Conservation (phyloP, 2,329 filamentous ascomycete genomes). For the Fusarium armeniacum region DNA sequence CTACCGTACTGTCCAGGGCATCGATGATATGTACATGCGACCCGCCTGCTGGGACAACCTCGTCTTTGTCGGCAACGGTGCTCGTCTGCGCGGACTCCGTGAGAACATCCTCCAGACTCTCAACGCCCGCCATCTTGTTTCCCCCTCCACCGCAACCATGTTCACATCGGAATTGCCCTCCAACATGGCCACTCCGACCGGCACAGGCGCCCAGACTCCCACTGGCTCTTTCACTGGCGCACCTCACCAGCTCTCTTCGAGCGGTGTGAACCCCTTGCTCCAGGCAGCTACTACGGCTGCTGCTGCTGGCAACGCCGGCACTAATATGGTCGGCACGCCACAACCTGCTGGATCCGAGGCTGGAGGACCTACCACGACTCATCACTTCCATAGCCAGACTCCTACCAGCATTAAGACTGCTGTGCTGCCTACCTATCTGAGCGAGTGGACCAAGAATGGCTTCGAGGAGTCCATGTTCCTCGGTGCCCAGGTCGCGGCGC, state of each 20-base stretch:
- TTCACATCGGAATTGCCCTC: slow-evolving; percentile 98
- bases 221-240: slow-evolving; percentile 71
- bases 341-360: slow-evolving; percentile 58
- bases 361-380: slow-evolving; percentile 55
- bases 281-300: slow-evolving; percentile 88
- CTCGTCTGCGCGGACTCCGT: slow-evolving; percentile 80
- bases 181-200: slow-evolving; percentile 89
- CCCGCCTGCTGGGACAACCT: slow-evolving; percentile 92
- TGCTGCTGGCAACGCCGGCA: slow-evolving; percentile 62
- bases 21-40: slow-evolving; percentile 87
- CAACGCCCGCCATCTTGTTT: slow-evolving; percentile 86
- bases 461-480: slow-evolving; percentile 89
- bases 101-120: slow-evolving; percentile 88
- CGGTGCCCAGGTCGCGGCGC: slow-evolving; percentile 86
- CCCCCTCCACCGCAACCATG: slow-evolving; percentile 92
- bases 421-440: slow-evolving; percentile 84
- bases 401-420: slow-evolving; percentile 87
- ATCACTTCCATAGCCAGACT: slow-evolving; percentile 76
- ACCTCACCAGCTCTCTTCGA: slow-evolving; percentile 67
- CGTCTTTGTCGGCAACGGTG: slow-evolving; percentile 92
- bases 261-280: slow-evolving; percentile 87
- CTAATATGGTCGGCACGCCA: slow-evolving; percentile 56
- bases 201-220: slow-evolving; percentile 92
- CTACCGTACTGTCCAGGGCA: slow-evolving; percentile 84
- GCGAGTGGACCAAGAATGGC: slow-evolving; percentile 87